These are phyloP conservation scores for Plectosphaerella plurivora DNA, from an alignment of 2,329 filamentous ascomycete genomes.

Conservation along the genomic window DNA sequence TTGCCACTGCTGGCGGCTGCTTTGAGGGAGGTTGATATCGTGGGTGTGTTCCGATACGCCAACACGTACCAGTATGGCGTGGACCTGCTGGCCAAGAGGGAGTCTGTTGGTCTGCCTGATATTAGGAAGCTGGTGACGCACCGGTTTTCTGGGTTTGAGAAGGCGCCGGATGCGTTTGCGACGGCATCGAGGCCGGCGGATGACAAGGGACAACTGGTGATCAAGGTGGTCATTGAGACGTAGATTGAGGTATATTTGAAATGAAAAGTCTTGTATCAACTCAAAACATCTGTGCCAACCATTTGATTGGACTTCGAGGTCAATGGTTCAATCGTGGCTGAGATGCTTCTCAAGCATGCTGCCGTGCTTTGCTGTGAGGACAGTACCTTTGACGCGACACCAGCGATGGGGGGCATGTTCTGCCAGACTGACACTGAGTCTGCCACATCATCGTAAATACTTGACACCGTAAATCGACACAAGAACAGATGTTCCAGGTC, in stretches of 20 bases:
- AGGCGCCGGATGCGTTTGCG: slow-evolving; percentile 9
- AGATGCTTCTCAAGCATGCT: no score
- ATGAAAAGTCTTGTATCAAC: no score
- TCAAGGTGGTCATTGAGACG: slow-evolving; percentile 15
- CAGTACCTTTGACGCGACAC: no score
- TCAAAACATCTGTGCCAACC: background rate
- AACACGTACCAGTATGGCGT: slow-evolving; percentile 15
- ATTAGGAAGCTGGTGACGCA: slow-evolving; percentile 12
- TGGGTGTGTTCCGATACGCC: slow-evolving; percentile 5
- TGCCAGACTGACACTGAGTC: no score
- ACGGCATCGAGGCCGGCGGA: slow-evolving; percentile 11
- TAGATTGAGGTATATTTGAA: background rate
- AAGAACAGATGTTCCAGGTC: no score
- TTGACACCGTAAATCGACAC: background rate
- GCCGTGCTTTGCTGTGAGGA: no score
- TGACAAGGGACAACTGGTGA: slow-evolving; percentile 11
- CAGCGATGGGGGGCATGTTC: no score
- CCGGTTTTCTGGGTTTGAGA: slow-evolving; percentile 8
- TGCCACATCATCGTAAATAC: background rate
- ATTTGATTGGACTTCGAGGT: background rate
- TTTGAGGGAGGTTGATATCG: slow-evolving; percentile 2
- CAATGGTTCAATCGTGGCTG: background rate
- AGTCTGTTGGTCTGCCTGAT: slow-evolving; percentile 9
- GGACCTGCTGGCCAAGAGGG: slow-evolving; percentile 9
- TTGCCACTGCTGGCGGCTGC: slow-evolving; percentile 41